These are phyloP conservation scores for Candida quercuum DNA, from an alignment of 805 yeast genomes.

Conservation along the genomic window DNA sequence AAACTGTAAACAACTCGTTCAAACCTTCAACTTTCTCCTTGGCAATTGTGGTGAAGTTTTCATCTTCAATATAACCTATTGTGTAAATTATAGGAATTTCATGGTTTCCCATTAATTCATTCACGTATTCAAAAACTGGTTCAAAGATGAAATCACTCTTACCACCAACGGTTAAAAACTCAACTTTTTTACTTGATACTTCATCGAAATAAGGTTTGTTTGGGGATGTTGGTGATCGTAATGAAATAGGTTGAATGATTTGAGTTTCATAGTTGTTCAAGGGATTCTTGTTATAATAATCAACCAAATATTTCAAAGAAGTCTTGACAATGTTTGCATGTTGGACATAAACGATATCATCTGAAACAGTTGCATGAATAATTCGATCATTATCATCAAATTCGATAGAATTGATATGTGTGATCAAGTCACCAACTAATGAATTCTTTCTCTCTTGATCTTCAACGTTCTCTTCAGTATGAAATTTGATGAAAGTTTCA, in stretches of 20 bases:
- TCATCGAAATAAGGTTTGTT: too few species aligned
- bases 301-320: constrained; percentile 50
- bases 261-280: too few species aligned
- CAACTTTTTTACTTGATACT: too few species aligned
- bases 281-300: constrained; percentile 25
- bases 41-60: constrained; percentile 43
- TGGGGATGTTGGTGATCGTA: constrained; percentile 22
- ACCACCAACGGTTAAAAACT: constrained; percentile 54
- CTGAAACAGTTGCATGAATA: constrained; percentile 73
- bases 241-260: too few species aligned
- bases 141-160: constrained; percentile 68
- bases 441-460: constrained; percentile 59
- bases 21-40: constrained; percentile 61
- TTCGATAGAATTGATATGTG: constrained; percentile 69
- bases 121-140: constrained; percentile 52
- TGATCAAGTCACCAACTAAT: constrained; percentile 77
- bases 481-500: constrained; percentile 72
- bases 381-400: constrained; percentile 28
- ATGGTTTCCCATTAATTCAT: constrained; percentile 28
- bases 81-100: constrained; percentile 47
- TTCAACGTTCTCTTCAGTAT: constrained; percentile 58
- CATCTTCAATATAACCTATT: constrained; percentile 51
- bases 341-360: constrained; percentile 67
- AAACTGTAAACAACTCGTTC: constrained; percentile 57
- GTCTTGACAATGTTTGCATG: constrained; percentile 52